Percentiles rank a stretch among this genome's conserved stretches.
Evolutionary conservation across 768 basidiomycete species (phyloP).

Genomic region (Tricholoma hemisulphureum): DNA sequence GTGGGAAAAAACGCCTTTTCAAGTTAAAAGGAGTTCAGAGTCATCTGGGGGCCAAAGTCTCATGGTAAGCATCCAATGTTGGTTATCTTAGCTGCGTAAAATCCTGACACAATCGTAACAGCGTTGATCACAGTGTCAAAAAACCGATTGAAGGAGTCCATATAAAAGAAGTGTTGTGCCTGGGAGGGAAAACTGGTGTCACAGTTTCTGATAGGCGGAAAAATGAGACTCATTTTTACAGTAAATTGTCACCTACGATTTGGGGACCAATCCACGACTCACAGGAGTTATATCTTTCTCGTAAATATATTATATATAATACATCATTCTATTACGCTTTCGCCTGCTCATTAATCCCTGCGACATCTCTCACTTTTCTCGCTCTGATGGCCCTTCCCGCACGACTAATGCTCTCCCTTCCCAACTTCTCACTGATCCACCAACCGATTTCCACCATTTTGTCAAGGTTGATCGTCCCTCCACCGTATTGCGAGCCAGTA

Average conservation of each 20-base stretch:
- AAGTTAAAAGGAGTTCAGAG: not conserved
- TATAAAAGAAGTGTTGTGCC: not conserved
- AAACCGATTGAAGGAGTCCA: too few species aligned
- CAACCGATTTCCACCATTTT: slow-evolving; percentile 71
- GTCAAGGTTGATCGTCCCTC: slow-evolving; percentile 55
- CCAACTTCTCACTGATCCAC: slow-evolving; percentile 76
- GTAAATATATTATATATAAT: too few species aligned
- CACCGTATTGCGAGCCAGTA: slow-evolving; percentile 36
- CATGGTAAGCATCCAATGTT: too few species aligned
- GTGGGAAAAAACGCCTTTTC: not conserved
- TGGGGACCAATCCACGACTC: not conserved
- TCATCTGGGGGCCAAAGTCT: not conserved
- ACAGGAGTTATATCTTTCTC: not conserved
- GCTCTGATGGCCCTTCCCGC: slow-evolving; percentile 73
- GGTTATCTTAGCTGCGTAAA: too few species aligned
- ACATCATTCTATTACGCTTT: not conserved
- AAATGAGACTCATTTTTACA: too few species aligned
- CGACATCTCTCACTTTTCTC: not conserved
- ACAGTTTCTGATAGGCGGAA: not conserved
- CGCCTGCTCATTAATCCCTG: not conserved
- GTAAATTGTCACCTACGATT: not conserved
- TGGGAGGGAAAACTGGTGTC: not conserved
- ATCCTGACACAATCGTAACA: too few species aligned
- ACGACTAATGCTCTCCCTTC: slow-evolving; percentile 69
- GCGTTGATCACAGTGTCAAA: too few species aligned